Conservation (phyloP, 1,284 basidiomycete species). For the Pascua sp. region DNA sequence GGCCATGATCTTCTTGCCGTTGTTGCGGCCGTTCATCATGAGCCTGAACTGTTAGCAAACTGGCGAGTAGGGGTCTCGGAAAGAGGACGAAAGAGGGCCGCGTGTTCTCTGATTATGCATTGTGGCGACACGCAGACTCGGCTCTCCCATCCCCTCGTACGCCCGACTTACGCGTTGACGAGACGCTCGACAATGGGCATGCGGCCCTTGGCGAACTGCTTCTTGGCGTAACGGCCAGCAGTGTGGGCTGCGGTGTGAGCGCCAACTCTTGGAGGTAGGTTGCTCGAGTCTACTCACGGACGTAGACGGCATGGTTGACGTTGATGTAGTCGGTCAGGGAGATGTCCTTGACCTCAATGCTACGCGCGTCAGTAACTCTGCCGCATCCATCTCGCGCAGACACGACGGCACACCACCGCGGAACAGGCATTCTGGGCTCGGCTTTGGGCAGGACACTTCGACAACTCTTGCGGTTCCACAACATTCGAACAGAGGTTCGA, state of each 20-base stretch:
- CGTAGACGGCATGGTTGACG: slow-evolving; percentile 95
- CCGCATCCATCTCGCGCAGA: too few species aligned
- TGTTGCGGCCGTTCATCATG: slow-evolving; percentile 99
- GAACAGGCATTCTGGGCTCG: too few species aligned
- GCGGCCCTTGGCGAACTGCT: slow-evolving; percentile 99
- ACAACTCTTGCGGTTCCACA: too few species aligned
- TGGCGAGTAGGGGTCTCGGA: neutral
- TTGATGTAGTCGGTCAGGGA: slow-evolving; percentile 99
- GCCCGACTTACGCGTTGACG: slow-evolving; percentile 77
- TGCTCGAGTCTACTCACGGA: slow-evolving; percentile 53
- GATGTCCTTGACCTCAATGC: slow-evolving; percentile 99
- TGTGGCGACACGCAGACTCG: neutral
- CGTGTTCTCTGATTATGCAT: neutral
- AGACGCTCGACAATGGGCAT: slow-evolving; percentile 99
- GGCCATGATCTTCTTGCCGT: slow-evolving; percentile 99
- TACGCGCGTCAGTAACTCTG: slow-evolving; percentile 40
- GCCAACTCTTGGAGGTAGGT: neutral
- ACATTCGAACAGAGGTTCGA: too few species aligned
- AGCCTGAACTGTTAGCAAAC: slow-evolving; percentile 56
- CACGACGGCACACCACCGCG: too few species aligned
- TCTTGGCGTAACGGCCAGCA: slow-evolving; percentile 97
- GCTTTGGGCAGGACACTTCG: too few species aligned
- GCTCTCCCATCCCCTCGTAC: too few species aligned
- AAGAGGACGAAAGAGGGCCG: neutral
- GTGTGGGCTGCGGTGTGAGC: slow-evolving; percentile 68